These are phyloP conservation scores for Malus sieversii DNA, from an alignment of 306 rosid species.

Conservation along the genomic window DNA sequence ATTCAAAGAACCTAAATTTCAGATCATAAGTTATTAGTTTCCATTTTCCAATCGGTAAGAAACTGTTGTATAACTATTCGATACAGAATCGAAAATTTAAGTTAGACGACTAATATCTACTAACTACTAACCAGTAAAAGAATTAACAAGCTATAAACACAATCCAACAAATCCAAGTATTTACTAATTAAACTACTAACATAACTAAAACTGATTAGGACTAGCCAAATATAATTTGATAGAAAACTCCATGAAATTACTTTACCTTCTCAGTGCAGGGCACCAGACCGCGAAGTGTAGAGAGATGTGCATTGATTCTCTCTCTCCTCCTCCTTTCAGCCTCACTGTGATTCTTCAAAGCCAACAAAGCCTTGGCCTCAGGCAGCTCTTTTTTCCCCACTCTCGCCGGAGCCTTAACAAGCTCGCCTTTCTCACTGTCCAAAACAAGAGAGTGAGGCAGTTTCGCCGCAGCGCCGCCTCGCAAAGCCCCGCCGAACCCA, in stretches of 20 bases:
- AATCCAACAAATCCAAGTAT: background rate
- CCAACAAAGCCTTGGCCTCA: constrained; percentile 58
- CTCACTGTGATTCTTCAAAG: constrained; percentile 78
- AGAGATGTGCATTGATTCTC: constrained; percentile 79
- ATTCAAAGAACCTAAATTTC: background rate
- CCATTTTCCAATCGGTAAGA: background rate
- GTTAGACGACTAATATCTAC: background rate
- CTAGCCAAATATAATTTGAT: background rate
- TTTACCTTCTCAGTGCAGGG: constrained; percentile 54
- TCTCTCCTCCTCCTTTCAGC: constrained; percentile 90
- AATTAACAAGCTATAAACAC: background rate
- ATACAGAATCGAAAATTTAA: background rate
- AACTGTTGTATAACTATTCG: background rate
- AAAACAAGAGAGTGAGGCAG: constrained; percentile 38
- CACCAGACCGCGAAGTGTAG: constrained; percentile 64
- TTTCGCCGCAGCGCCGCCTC: constrained; percentile 11
- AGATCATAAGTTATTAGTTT: background rate
- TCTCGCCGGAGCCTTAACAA: constrained; percentile 40
- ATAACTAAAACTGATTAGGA: background rate
- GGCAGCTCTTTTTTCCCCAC: constrained; percentile 44
- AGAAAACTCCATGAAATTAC: background rate
- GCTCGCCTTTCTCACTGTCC: constrained; percentile 56
- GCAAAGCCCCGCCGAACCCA: constrained; percentile 13
- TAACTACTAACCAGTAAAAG: background rate
- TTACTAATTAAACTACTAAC: background rate